phyloP scores from a whole-genome alignment of 2,329 filamentous ascomycete genomes.

The Aureobasidium musti region DNA sequence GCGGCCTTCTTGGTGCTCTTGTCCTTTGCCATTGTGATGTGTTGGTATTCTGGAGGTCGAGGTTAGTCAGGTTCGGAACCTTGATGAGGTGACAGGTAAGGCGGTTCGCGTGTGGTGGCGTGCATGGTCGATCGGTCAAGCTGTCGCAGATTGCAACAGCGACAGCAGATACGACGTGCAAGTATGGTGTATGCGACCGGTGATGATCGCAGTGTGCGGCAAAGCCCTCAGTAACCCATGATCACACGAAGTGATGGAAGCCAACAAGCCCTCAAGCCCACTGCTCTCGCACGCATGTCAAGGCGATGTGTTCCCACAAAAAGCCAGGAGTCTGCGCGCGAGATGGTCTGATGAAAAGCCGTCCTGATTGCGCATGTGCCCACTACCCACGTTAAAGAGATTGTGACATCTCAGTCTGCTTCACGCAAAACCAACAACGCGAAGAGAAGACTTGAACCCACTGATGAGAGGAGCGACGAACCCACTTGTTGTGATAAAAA shows the following conservation, averaged over 20 bases:
- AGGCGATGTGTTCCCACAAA: conserved; percentile 57
- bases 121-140: conserved; percentile 27
- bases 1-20: conserved; percentile 42
- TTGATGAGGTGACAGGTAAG: conserved; percentile 11
- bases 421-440: conserved; percentile 30
- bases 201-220: conserved; percentile 26
- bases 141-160: conserved; percentile 27
- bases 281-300: conserved; percentile 45
- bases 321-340: conserved; percentile 45
- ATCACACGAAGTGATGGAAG: conserved; percentile 36
- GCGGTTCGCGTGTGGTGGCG: conserved; percentile 21
- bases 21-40: conserved; percentile 47
- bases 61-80: conserved; percentile 22
- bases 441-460: conserved; percentile 32
- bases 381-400: conserved; percentile 30
- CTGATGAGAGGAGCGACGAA: conserved; percentile 34
- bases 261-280: conserved; percentile 50
- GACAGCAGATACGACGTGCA: conserved; percentile 24
- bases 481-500: conserved; percentile 30
- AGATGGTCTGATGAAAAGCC: conserved; percentile 40
- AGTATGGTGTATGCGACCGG: conserved; percentile 17
- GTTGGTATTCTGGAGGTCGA: conserved; percentile 11
- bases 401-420: conserved; percentile 27
- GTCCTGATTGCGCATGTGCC: conserved; percentile 30
- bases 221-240: conserved; percentile 39